Conservation (phyloP, 148 eudicot genomes). For the Rhododendron williamsianum region DNA sequence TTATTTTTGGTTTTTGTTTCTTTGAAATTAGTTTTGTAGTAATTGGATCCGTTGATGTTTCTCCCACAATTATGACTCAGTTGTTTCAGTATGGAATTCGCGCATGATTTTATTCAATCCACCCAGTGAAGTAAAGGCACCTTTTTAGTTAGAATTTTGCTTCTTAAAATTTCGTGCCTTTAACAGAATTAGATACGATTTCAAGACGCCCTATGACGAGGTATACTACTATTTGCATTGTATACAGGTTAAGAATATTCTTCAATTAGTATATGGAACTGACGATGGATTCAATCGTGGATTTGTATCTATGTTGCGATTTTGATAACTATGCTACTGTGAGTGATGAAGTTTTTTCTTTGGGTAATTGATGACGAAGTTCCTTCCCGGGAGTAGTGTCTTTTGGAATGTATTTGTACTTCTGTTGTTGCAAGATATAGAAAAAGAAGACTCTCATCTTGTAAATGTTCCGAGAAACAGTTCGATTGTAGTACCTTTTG, state of each 20-base stretch:
- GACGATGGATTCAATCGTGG: neutral
- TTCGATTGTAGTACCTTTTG: neutral
- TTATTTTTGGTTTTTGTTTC: neutral
- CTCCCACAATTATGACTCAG: neutral
- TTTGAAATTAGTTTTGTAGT: neutral
- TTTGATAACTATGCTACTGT: neutral
- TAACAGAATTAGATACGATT: neutral
- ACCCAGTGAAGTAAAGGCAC: neutral
- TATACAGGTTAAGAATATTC: neutral
- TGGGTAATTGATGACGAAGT: neutral
- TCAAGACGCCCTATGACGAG: neutral
- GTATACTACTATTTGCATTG: neutral
- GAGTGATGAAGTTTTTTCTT: neutral
- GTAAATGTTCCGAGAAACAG: too few species aligned
- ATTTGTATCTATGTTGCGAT: neutral
- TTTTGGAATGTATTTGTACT: neutral
- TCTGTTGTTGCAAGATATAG: neutral
- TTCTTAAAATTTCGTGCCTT: neutral
- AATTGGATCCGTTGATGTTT: constrained; percentile 2
- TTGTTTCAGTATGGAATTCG: neutral
- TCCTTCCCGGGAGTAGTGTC: neutral
- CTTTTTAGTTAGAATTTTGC: neutral
- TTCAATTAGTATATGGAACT: neutral
- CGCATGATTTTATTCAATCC: constrained; percentile 1
- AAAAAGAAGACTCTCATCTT: neutral